Evolutionary conservation across 331 rosid genomes (phyloP), one percentile per base, ranked within the genome.

Genomic region (Ulmus americana): DNA sequence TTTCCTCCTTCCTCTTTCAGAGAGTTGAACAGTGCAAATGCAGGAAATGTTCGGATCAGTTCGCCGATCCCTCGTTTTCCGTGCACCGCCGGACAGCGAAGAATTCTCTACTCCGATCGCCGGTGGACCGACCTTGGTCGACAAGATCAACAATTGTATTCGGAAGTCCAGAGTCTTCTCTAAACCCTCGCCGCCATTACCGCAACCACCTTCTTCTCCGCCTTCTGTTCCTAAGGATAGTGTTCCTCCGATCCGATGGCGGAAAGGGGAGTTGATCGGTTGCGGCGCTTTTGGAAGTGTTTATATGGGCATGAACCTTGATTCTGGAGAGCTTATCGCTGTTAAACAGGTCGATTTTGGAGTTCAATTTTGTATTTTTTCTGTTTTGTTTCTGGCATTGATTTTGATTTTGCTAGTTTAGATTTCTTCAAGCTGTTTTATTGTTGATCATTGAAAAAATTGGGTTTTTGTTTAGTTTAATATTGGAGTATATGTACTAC

Each of bases 231-330:
- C 52, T 3, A 83, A 74, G 71, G 91, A 83, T 8, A 40, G 55
- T 10, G 77, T 70, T 3, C 85, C 77, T 10, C 75, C 84, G 80
- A 94, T 94, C 84, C 88, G 99, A 86, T 95, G 99, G 99, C 92
- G 97, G 53, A 95, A 90, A 68, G 99, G 99, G 35, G 99, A 95
- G 79, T 82, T 95, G 86, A 90, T 95, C 68, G 99, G 99, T 46
- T 95, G 95, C 67, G 99, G 99, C 39, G 97, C 99, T 62, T 95
- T 95, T 57, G 99, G 99, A 1, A 96, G 89, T 15, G 99, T 95
- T 14, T 95, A 95, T 66, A 94, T 95, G 88, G 99, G 99, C 44
- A 95, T 95, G 99, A 95, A 95, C 79, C 97, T 95, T 66, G 99
- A 81, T 61, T 95, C 99, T 39, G 99, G 99, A 75, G 99, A 95